Percentiles rank a stretch among this genome's conserved stretches.
Conservation (phyloP, 1,284 basidiomycete genomes). For the Cryptococcus deneoformans region DNA sequence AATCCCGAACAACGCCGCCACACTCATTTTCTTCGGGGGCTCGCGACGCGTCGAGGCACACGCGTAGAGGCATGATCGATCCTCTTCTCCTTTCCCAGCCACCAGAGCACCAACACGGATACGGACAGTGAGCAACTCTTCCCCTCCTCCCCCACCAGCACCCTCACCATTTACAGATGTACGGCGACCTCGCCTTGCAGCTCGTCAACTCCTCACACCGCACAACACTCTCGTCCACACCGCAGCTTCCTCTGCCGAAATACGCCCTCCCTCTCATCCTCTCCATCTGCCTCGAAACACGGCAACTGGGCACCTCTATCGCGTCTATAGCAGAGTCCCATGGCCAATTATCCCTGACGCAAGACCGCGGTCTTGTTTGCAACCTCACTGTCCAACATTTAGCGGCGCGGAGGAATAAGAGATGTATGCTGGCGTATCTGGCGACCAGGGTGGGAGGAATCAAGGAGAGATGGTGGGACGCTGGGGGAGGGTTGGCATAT, state of each 20-base stretch:
- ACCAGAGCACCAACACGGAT: too few relatives aligned
- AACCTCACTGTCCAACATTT: conserved; percentile 83
- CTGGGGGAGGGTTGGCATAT: conserved; percentile 84
- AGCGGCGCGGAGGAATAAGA: conserved; percentile 83
- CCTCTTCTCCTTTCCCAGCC: too few relatives aligned
- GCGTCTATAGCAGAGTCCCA: conserved; percentile 35
- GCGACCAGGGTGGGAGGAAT: conserved; percentile 76
- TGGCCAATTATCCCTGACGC: conserved; percentile 41
- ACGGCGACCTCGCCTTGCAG: conserved; percentile 77
- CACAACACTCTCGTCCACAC: conserved; percentile 72
- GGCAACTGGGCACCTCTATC: conserved; percentile 64
- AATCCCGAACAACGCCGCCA: not conserved
- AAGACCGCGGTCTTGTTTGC: conserved; percentile 56
- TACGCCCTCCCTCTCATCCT: conserved; percentile 90
- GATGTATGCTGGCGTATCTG: conserved; percentile 90
- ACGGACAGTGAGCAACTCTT: too few relatives aligned
- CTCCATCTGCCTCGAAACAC: conserved; percentile 82
- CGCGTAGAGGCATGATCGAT: too few relatives aligned
- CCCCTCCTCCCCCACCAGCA: too few relatives aligned
- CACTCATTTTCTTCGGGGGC: too few relatives aligned
- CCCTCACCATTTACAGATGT: conserved; percentile 43
- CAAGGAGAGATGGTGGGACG: conserved; percentile 83
- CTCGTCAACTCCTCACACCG: conserved; percentile 82
- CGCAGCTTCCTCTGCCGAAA: conserved; percentile 62
- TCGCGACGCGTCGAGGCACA: too few relatives aligned